These are phyloP conservation scores for Viola odorata DNA, from an alignment of 345 rosid species.

Conservation along the genomic window DNA sequence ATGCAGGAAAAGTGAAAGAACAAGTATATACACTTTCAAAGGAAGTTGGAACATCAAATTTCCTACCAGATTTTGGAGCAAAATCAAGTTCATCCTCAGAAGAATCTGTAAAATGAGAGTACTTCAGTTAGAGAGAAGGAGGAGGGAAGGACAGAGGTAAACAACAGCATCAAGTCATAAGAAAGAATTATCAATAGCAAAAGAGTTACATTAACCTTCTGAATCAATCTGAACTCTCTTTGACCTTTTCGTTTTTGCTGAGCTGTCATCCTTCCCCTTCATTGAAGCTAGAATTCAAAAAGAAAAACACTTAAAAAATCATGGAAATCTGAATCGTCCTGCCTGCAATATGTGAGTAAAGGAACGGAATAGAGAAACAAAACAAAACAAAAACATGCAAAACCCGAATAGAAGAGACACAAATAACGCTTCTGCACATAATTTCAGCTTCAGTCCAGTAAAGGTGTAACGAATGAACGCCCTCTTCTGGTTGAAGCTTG, in stretches of 20 bases:
- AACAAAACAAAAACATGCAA: no score
- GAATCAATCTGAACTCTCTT: constrained; percentile 47
- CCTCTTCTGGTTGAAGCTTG: no score
- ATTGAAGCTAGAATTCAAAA: constrained; percentile 14
- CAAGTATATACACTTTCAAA: no score
- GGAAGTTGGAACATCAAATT: constrained; percentile 16
- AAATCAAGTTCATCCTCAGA: constrained; percentile 18
- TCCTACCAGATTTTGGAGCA: constrained; percentile 32
- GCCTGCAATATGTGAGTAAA: no score
- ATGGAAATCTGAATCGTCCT: no score
- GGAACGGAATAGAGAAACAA: no score
- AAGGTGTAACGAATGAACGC: no score
- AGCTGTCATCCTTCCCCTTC: constrained; percentile 45
- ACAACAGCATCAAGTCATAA: neutral
- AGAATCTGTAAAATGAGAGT: constrained; percentile 16
- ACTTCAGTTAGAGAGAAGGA: neutral
- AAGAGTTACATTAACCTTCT: constrained; percentile 33
- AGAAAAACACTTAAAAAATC: no score
- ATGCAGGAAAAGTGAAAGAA: neutral
- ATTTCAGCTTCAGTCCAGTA: no score
- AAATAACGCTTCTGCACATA: no score
- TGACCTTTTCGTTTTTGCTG: constrained; percentile 34
- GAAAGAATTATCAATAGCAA: neutral
- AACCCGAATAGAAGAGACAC: no score
- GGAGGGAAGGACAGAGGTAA: neutral